phyloP scores from a whole-genome alignment of 2,329 filamentous ascomycete genomes.

The Colletotrichum sp. region DNA sequence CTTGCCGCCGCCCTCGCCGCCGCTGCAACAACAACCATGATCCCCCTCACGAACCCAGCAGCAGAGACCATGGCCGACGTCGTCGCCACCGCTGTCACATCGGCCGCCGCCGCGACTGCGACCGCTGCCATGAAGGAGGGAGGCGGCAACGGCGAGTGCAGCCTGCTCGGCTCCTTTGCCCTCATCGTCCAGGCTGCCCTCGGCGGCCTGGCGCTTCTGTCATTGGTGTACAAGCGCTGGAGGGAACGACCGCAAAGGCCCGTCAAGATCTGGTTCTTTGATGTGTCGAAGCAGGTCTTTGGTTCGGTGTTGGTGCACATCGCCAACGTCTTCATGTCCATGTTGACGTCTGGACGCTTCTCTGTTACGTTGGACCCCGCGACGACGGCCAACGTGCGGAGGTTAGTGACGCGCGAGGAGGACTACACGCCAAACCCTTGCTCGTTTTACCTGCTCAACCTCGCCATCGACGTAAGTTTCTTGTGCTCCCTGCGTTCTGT shows the following conservation, averaged over 20 bases:
- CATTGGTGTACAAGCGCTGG: conserved; percentile 92
- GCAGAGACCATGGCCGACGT: conserved; percentile 23
- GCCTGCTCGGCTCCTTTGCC: conserved; percentile 88
- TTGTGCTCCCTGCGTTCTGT: background rate
- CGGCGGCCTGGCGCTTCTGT: conserved; percentile 80
- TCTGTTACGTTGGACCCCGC: conserved; percentile 63
- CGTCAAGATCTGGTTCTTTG: conserved; percentile 97
- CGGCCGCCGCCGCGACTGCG: conserved; percentile 31
- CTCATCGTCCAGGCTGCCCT: conserved; percentile 88
- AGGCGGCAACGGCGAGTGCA: conserved; percentile 72
- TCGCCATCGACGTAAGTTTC: conserved; percentile 88
- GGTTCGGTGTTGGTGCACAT: conserved; percentile 90
- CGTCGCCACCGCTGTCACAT: conserved; percentile 32
- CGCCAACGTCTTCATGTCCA: conserved; percentile 93
- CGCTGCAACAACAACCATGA: conserved; percentile 13
- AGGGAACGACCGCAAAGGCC: conserved; percentile 90
- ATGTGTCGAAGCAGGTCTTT: conserved; percentile 96
- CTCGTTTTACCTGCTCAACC: conserved; percentile 92
- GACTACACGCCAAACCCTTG: conserved; percentile 86
- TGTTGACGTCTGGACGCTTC: conserved; percentile 89
- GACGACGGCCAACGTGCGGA: conserved; percentile 39
- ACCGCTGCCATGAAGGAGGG: conserved; percentile 30
- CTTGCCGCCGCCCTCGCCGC: conserved; percentile 7
- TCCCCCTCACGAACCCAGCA: conserved; percentile 8
- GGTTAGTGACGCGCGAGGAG: conserved; percentile 45